Conservation (phyloP, 2,329 filamentous ascomycete genomes). For the Aspergillus calidoustus region DNA sequence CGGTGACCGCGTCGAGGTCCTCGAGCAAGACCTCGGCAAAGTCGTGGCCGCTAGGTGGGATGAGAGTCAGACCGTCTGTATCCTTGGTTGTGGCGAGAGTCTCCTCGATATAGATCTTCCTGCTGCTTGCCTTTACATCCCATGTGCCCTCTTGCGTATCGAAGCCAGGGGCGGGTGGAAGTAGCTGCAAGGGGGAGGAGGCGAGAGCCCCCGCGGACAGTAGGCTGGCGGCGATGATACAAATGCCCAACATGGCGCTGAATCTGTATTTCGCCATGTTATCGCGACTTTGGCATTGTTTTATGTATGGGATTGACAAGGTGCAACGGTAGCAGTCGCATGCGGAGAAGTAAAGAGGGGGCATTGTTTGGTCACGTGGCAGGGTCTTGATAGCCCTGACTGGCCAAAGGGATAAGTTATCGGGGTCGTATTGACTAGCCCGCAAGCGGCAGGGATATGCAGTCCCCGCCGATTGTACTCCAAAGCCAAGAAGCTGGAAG, state of each 20-base stretch:
- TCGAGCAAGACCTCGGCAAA: conserved; percentile 54
- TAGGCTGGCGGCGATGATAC: neutral
- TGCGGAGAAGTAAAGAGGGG: neutral
- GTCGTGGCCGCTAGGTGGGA: conserved; percentile 55
- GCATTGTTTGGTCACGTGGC: neutral
- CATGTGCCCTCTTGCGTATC: neutral
- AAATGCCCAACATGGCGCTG: neutral
- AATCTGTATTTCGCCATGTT: neutral
- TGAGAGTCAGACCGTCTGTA: conserved; percentile 54
- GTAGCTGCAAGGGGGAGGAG: neutral
- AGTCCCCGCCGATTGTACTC: neutral
- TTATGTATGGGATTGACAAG: neutral
- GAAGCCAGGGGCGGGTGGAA: conserved; percentile 1
- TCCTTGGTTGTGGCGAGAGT: conserved; percentile 48
- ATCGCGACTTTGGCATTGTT: neutral
- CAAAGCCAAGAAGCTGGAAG: neutral
- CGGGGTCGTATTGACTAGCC: neutral
- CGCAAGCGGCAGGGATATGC: neutral
- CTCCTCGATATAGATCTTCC: conserved; percentile 45
- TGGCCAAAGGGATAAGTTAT: neutral
- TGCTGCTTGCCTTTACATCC: neutral
- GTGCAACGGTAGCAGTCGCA: neutral
- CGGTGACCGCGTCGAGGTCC: conserved; percentile 51
- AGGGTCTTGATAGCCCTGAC: neutral
- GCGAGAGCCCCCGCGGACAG: neutral